Conservation (phyloP, 345 rosid species). For the Eucalyptus curtisii region DNA sequence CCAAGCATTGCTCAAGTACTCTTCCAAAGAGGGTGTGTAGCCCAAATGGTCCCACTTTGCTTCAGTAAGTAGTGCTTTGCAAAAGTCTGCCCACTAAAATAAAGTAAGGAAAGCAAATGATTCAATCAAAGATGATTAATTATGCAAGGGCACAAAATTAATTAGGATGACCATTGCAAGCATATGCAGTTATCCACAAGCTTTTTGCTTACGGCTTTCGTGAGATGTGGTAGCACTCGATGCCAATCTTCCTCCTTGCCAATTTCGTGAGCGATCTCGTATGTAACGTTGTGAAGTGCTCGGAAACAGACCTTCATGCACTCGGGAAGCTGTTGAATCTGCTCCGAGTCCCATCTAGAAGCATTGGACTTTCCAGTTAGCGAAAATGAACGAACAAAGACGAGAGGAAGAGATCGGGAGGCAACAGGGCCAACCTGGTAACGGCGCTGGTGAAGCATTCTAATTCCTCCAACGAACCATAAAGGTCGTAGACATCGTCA, state of each 20-base stretch:
- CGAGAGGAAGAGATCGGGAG: neutral
- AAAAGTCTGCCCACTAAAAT: slow-evolving; percentile 39
- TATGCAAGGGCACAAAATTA: neutral
- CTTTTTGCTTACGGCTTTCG: slow-evolving; percentile 18
- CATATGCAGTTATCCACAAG: neutral
- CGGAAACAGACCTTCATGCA: slow-evolving; percentile 34
- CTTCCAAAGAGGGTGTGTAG: slow-evolving; percentile 19
- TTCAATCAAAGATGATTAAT: neutral
- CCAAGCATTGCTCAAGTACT: slow-evolving; percentile 34
- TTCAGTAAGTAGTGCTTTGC: slow-evolving; percentile 28
- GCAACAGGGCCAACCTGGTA: neutral
- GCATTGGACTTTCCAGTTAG: neutral
- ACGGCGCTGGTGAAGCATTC: slow-evolving; percentile 31
- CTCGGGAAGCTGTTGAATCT: slow-evolving; percentile 14
- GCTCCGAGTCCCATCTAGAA: slow-evolving; percentile 23
- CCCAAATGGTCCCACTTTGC: slow-evolving; percentile 31
- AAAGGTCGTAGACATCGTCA: slow-evolving; percentile 45
- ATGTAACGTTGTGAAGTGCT: slow-evolving; percentile 9
- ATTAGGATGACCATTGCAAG: too few relatives aligned
- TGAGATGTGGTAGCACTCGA: slow-evolving; percentile 5
- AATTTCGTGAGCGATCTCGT: slow-evolving; percentile 24
- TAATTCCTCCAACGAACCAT: slow-evolving; percentile 36
- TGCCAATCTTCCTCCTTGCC: slow-evolving; percentile 8
- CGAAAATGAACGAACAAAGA: neutral
- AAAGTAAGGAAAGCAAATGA: neutral